Percentiles rank a stretch among this genome's conserved stretches.
phyloP scores from a whole-genome alignment of 768 basidiomycete genomes.

The Tylopilus felleus region DNA sequence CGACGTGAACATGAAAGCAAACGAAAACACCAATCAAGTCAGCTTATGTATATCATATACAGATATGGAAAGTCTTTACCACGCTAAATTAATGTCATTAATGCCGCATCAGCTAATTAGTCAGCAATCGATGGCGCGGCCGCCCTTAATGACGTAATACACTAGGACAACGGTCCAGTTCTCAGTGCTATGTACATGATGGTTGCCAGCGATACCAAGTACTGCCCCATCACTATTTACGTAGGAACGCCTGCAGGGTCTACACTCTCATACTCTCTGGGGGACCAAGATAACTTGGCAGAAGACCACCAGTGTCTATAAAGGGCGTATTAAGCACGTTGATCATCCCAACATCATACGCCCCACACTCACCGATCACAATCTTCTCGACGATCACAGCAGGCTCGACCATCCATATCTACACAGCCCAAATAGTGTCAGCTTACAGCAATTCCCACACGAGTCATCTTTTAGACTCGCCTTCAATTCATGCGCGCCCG shows the following conservation, averaged over 20 bases:
- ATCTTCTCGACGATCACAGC: no score
- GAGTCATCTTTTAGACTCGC: neutral
- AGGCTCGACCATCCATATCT: neutral
- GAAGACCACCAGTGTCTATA: neutral
- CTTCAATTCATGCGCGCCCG: neutral
- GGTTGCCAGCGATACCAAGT: neutral
- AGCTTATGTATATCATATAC: conserved; percentile 13
- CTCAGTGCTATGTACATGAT: neutral
- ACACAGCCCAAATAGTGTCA: neutral
- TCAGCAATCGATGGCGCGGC: neutral
- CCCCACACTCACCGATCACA: no score
- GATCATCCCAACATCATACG: no score
- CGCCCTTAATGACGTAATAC: no score
- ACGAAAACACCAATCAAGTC: neutral
- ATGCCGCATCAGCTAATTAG: neutral
- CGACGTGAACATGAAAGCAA: conserved; percentile 47
- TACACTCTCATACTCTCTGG: no score
- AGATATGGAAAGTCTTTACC: conserved; percentile 12
- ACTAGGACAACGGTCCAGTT: no score
- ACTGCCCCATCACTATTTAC: no score
- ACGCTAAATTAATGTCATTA: neutral
- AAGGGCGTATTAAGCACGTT: neutral
- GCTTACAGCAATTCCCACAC: no score
- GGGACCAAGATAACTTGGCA: no score
- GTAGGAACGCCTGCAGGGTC: no score